Evolutionary conservation across 352 stramenopile species (phyloP).

Genomic region (Phytophthora citricola): DNA sequence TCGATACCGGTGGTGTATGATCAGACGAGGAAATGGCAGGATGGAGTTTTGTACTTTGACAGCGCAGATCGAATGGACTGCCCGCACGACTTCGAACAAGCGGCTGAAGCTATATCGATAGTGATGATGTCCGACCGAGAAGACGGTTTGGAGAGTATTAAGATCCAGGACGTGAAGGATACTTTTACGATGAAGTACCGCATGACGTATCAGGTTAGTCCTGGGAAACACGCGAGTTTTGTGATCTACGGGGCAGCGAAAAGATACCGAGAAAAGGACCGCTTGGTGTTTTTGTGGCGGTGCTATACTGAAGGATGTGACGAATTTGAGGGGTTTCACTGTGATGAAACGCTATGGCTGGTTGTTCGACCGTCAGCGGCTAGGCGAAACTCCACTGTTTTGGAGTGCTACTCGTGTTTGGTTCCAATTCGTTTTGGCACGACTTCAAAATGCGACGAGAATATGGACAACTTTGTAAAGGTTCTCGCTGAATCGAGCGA

Average conservation of each 20-base stretch:
- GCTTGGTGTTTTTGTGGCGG: not conserved
- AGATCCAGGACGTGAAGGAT: slow-evolving; percentile 10
- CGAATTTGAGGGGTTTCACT: not conserved
- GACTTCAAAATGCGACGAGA: not conserved
- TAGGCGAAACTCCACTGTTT: not conserved
- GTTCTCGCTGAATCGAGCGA: not conserved
- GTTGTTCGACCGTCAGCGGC: not conserved
- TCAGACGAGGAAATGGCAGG: slow-evolving; percentile 9
- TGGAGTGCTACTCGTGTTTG: slow-evolving; percentile 1
- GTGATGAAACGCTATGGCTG: not conserved
- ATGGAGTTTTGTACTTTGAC: slow-evolving; percentile 26
- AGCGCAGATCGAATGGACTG: slow-evolving; percentile 19
- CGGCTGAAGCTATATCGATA: slow-evolving; percentile 7
- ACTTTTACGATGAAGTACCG: slow-evolving; percentile 39
- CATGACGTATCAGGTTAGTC: slow-evolving; percentile 11
- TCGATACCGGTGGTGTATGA: slow-evolving; percentile 4
- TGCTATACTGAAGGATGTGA: slow-evolving; percentile 1
- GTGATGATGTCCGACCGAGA: slow-evolving; percentile 21
- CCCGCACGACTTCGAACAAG: slow-evolving; percentile 17
- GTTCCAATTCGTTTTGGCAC: not conserved
- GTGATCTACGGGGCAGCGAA: slow-evolving; percentile 5
- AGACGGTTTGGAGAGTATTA: not conserved
- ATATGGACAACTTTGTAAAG: not conserved
- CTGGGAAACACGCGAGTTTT: slow-evolving; percentile 2
- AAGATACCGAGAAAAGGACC: not conserved